Base-by-base conservation (phyloP, 2,329 filamentous ascomycete genomes). In the Fusarium continuum region DNA sequence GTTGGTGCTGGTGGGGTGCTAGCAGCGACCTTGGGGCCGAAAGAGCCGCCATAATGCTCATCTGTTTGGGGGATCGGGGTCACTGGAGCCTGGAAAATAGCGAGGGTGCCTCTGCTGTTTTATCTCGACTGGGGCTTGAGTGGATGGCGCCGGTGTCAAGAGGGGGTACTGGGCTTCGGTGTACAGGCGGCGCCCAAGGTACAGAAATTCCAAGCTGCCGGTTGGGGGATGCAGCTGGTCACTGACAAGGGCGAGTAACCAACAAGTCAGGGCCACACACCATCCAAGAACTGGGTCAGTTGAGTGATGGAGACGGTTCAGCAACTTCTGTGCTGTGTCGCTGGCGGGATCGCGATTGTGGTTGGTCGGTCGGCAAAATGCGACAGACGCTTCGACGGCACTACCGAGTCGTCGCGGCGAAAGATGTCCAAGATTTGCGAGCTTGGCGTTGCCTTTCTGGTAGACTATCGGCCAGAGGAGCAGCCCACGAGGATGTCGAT, bases 221-320 rank as follows among this genome's bases (percentile, higher is more conserved):
- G 31, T 56, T 65, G 65, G 67, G 51, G 47, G 47, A 36, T 54
- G 57, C n/a, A 47, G 55, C 53, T 55, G 57, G 67, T 70, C 67
- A 70, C 67, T 66, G 48, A 29, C 43, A 67, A 41, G 46, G 55
- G 63, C 68, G 55, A 70, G 60, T 48, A 54, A 70, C 67, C 65
- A 69, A 60, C 40, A 62, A 41, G 57, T 57, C 32, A 70, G 57
- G 64, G 54, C 61, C 58, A 69, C 67, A 70, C 68, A 70, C 68
- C 61, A 70, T 63, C 54, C 53, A 64, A 28, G 47, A 44, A 50
- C 35, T 45, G 44, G 56, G 61, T 61, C 43, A 57, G 54, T 50
- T 51, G 52, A 38, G 47, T 44, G 41, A 65, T 44, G 61, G 64
- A 60, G 58, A 54, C 57, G 49, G 46, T 59, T 59, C 58, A 59